Evolutionary conservation across 1,139 yeast genomes (phyloP).

Genomic region (Geotrichum europaeum): DNA sequence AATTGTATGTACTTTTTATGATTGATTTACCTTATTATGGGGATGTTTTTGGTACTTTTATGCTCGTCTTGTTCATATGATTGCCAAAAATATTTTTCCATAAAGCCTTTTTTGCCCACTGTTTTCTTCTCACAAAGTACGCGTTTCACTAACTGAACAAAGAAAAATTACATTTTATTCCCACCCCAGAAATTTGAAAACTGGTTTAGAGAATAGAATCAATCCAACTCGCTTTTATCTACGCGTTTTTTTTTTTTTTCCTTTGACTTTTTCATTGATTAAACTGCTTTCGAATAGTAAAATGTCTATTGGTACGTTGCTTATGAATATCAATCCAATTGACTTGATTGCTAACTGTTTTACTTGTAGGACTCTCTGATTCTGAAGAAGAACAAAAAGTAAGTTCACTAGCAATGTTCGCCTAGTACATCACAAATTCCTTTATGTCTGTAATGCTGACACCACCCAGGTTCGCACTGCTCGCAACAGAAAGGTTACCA

Average conservation of each 20-base stretch:
- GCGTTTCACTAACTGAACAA: background rate
- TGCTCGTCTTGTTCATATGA: background rate
- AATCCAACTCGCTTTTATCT: background rate
- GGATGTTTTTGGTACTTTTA: background rate
- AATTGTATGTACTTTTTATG: background rate
- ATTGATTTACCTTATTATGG: background rate
- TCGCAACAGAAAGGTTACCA: conserved; percentile 34
- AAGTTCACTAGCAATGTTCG: background rate
- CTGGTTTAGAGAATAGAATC: background rate
- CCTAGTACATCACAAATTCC: background rate
- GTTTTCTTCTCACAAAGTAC: background rate
- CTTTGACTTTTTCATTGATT: background rate
- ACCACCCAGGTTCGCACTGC: background rate
- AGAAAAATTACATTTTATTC: background rate
- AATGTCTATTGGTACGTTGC: background rate
- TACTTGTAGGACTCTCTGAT: background rate
- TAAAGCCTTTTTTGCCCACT: background rate
- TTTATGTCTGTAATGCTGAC: background rate
- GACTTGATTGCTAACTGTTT: background rate
- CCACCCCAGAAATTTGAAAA: background rate
- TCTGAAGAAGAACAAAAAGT: background rate
- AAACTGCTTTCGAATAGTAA: background rate
- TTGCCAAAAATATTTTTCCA: conserved; percentile 4
- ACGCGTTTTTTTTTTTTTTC: background rate
- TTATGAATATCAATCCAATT: background rate